Conservation (phyloP, 2,329 filamentous ascomycete genomes). For the Pseudonectria foliicola region DNA sequence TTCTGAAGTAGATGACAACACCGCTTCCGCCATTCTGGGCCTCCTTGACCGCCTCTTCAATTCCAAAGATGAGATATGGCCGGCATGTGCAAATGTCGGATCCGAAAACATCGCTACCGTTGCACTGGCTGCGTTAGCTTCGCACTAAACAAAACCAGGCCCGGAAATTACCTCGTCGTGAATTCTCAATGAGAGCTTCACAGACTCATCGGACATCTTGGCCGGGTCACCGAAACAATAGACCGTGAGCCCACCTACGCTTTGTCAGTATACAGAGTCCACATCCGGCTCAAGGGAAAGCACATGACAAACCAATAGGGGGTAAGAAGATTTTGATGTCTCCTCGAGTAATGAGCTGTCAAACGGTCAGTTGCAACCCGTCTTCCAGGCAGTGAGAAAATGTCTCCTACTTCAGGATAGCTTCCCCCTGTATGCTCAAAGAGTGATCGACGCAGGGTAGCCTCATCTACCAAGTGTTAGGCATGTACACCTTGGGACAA, state of each 20-base stretch:
- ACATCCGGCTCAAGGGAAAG: too few relatives aligned
- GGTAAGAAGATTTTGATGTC: constrained; percentile 96
- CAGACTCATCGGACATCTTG: constrained; percentile 83
- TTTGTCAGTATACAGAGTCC: constrained; percentile 5
- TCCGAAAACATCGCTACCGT: constrained; percentile 94
- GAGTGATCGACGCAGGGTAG: constrained; percentile 72
- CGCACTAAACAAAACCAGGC: not conserved
- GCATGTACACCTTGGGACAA: not conserved
- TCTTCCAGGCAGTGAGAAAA: not conserved
- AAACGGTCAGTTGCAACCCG: constrained; percentile 13
- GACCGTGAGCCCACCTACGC: constrained; percentile 72
- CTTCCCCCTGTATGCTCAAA: constrained; percentile 96
- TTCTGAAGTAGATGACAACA: constrained; percentile 97
- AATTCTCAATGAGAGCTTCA: constrained; percentile 73
- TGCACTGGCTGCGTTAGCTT: constrained; percentile 50
- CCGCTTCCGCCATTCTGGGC: constrained; percentile 90
- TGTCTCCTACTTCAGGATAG: constrained; percentile 65
- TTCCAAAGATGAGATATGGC: constrained; percentile 93
- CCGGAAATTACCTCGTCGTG: constrained; percentile 51
- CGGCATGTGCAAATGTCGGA: constrained; percentile 97
- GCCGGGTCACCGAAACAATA: constrained; percentile 95
- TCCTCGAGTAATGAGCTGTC: constrained; percentile 73
- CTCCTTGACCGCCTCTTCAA: constrained; percentile 95
- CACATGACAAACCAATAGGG: constrained; percentile 60
- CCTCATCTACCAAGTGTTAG: constrained; percentile 58